These are phyloP conservation scores for Phytophthora vignae DNA, from an alignment of 352 stramenopile genomes.

Conservation along the genomic window DNA sequence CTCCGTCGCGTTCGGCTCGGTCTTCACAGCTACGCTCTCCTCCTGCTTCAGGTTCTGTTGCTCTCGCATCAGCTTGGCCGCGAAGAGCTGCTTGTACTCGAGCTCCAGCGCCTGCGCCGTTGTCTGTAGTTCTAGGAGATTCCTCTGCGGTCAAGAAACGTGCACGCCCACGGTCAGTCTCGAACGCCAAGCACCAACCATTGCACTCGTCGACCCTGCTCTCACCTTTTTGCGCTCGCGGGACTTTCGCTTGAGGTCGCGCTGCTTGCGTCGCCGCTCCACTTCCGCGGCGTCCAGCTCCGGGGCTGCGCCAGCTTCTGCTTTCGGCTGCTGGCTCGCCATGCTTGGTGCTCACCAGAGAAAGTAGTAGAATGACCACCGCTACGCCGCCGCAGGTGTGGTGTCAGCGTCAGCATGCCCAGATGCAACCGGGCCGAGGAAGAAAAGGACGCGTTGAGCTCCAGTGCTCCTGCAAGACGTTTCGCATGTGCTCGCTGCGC, in stretches of 20 bases:
- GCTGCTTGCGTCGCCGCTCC: slow-evolving; percentile 52
- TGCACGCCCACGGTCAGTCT: neutral
- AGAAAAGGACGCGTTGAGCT: slow-evolving; percentile 43
- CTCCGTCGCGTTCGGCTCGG: slow-evolving; percentile 24
- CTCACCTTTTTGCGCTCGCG: slow-evolving; percentile 54
- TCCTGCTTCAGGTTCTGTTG: slow-evolving; percentile 32
- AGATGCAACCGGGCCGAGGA: slow-evolving; percentile 36
- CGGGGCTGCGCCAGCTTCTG: slow-evolving; percentile 4
- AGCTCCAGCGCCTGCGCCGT: slow-evolving; percentile 47
- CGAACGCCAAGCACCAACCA: neutral
- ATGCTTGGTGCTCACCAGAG: slow-evolving; percentile 28
- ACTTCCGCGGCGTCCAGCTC: slow-evolving; percentile 36
- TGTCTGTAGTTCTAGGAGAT: slow-evolving; percentile 46
- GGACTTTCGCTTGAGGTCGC: slow-evolving; percentile 57
- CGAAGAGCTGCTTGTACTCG: slow-evolving; percentile 51
- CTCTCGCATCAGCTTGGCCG: slow-evolving; percentile 35
- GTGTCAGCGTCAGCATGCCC: slow-evolving; percentile 37
- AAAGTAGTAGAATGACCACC: slow-evolving; percentile 41
- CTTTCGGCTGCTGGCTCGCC: slow-evolving; percentile 34
- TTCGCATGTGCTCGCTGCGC: slow-evolving; percentile 37
- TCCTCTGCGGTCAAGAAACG: slow-evolving; percentile 25
- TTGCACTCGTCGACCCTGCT: neutral
- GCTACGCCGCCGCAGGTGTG: slow-evolving; percentile 20
- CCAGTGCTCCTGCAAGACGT: slow-evolving; percentile 25
- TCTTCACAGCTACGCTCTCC: slow-evolving; percentile 16